Conservation (phyloP, 2,329 filamentous ascomycete species). For the Monilinia aucupariae region DNA sequence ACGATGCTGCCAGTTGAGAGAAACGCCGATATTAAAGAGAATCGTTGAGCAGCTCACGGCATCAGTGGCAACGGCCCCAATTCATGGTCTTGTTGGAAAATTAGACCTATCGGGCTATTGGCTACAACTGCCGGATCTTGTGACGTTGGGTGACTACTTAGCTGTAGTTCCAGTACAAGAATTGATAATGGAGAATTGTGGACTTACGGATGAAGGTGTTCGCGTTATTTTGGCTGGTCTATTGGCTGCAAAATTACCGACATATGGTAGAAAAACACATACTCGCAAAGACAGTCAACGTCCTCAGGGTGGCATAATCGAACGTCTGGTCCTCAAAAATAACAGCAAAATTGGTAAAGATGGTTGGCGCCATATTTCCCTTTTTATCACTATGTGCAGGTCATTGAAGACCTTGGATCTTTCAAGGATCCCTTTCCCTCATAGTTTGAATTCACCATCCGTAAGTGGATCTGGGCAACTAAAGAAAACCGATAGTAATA, state of each 20-base stretch:
- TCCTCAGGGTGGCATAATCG: slow-evolving; percentile 63
- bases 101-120: slow-evolving; percentile 81
- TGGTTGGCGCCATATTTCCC: slow-evolving; percentile 84
- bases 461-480: slow-evolving; percentile 24
- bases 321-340: slow-evolving; percentile 83
- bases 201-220: slow-evolving; percentile 79
- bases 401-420: slow-evolving; percentile 82
- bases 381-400: slow-evolving; percentile 86
- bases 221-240: slow-evolving; percentile 82
- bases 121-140: slow-evolving; percentile 74
- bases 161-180: slow-evolving; percentile 89
- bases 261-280: slow-evolving; percentile 36
- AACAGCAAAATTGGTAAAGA: slow-evolving; percentile 77
- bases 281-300: slow-evolving; percentile 25
- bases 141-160: slow-evolving; percentile 88
- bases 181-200: slow-evolving; percentile 79
- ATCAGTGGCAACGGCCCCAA: slow-evolving; percentile 51
- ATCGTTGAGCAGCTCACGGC: slow-evolving; percentile 82
- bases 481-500: slow-evolving; percentile 20
- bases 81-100: slow-evolving; percentile 70
- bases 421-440: slow-evolving; percentile 76
- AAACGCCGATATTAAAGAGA: slow-evolving; percentile 86
- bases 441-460: slow-evolving; percentile 24
- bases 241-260: slow-evolving; percentile 68
- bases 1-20: slow-evolving; percentile 86